Evolutionary conservation across 163 green algal genomes (phyloP), one percentile per base, ranked within the genome.

Genomic region (Trebouxia gelatinosa): DNA sequence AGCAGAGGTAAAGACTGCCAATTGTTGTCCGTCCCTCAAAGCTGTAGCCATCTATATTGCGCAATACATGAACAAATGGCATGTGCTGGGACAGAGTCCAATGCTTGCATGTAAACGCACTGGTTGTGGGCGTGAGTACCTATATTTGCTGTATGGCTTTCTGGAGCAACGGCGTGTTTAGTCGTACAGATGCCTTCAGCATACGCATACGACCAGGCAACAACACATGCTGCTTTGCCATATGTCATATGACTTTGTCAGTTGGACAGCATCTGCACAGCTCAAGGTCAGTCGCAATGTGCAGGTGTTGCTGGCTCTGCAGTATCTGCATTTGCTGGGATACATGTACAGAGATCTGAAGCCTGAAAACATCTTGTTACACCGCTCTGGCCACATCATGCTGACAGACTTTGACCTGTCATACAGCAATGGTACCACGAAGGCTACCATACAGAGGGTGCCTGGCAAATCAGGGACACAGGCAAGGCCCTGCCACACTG

Each of bases 281-380:
- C 29, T 70, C 13, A 54, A 66, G 57, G 17, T 29, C n/a, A n/a
- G n/a, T n/a, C n/a, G 58, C 26, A 16, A 46, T 71, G 29, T 68
- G 26, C 84, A 96, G 81, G 92, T 99, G 64, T 86, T 98, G 58
- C 59, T 97, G 37, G 92, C 95, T 39, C 90, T 99, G 79, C 95
- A 99, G 88, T 98, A 98, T 83, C 88, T 99, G 59, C 95, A 98
- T 86, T 86, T 98, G 57, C 89, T 95, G 70, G 95, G 95, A 57
- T 85, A 85, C 51, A 77, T 91, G 32, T 91, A 91, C 78, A 64
- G 83, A 5, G 94, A 98, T 85, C 88, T 98, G 13, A 98, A 98
- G 90, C 96, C 96, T 2, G 96, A 99, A 89, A 99, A 99, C 89
- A 96, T 99, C 76, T 85, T 99, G 71, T 83, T 99, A 65, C 87